Conservation (phyloP, 164 flowering plant species). For the Nymphaea colorata region DNA sequence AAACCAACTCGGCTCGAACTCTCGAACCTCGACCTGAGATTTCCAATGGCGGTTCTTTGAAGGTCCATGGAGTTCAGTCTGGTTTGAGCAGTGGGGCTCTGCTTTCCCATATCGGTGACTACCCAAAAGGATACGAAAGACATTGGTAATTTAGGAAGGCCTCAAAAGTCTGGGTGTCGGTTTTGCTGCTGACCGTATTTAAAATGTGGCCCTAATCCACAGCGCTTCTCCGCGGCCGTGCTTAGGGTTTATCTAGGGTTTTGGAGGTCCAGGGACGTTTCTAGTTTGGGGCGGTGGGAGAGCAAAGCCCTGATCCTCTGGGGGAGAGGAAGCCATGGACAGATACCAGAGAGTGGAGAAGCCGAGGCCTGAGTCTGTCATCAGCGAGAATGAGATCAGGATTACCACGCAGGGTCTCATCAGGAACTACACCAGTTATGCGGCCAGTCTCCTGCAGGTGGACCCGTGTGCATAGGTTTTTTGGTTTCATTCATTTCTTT, state of each 20-base stretch:
- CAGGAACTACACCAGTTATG: constrained; percentile 71
- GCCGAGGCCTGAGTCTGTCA: constrained; percentile 44
- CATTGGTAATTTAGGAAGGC: too few relatives aligned
- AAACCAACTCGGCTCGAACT: too few relatives aligned
- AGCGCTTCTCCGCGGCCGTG: background rate
- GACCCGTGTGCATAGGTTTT: background rate
- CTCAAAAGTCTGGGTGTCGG: too few relatives aligned
- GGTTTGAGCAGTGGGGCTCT: too few relatives aligned
- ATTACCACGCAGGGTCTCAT: constrained; percentile 74
- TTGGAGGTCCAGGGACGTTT: background rate
- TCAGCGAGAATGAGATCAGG: constrained; percentile 67
- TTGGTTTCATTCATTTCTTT: background rate
- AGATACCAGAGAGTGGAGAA: constrained; percentile 66
- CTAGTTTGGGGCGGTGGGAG: background rate
- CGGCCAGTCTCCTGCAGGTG: constrained; percentile 66
- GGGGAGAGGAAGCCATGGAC: constrained; percentile 31
- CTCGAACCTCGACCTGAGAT: too few relatives aligned
- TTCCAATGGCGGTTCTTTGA: too few relatives aligned
- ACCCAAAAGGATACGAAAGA: too few relatives aligned
- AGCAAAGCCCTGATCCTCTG: background rate
- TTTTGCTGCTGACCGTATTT: background rate
- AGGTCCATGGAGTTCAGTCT: too few relatives aligned
- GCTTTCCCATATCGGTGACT: too few relatives aligned
- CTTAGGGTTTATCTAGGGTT: background rate
- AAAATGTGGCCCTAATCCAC: background rate